phyloP scores from a whole-genome alignment of 2,329 filamentous ascomycete species.

The Aspergillus pseudotamarii region DNA sequence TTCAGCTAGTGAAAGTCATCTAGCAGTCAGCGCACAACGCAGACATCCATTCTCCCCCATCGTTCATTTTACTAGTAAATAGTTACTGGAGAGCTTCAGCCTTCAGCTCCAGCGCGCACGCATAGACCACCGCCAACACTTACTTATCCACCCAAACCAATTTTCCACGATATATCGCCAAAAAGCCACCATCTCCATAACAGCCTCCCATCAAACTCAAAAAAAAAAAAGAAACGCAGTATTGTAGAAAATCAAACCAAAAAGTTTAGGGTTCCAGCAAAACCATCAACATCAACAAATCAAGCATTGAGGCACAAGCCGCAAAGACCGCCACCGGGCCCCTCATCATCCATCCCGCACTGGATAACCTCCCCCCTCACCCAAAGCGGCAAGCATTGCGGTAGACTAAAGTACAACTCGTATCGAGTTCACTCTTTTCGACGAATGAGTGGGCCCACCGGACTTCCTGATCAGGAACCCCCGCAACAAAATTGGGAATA shows the following conservation, averaged over 20 bases:
- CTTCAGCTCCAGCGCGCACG: not conserved
- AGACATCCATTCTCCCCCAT: not conserved
- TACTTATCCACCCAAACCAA: not conserved
- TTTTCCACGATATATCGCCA: not conserved
- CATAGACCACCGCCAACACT: not conserved
- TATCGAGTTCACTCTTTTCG: conserved; percentile 9
- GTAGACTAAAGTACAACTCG: not conserved
- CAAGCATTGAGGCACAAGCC: conserved; percentile 6
- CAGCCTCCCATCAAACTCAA: not conserved
- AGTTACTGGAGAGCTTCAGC: not conserved
- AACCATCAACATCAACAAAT: not conserved
- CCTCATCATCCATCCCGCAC: not conserved
- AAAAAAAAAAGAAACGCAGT: not conserved
- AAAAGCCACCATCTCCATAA: not conserved
- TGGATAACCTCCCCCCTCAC: not conserved
- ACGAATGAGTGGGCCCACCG: conserved; percentile 11
- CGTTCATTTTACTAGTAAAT: not conserved
- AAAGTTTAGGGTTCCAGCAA: conserved; percentile 2
- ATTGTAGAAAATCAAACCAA: not conserved
- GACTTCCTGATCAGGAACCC: conserved; percentile 22
- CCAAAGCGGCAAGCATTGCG: conserved; percentile 15
- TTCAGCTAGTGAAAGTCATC: not conserved
- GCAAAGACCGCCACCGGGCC: not conserved
- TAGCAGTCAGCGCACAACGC: not conserved
- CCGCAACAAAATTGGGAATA: conserved; percentile 22